Conservation (phyloP, 352 stramenopile species). For the Pythium aquatile region DNA sequence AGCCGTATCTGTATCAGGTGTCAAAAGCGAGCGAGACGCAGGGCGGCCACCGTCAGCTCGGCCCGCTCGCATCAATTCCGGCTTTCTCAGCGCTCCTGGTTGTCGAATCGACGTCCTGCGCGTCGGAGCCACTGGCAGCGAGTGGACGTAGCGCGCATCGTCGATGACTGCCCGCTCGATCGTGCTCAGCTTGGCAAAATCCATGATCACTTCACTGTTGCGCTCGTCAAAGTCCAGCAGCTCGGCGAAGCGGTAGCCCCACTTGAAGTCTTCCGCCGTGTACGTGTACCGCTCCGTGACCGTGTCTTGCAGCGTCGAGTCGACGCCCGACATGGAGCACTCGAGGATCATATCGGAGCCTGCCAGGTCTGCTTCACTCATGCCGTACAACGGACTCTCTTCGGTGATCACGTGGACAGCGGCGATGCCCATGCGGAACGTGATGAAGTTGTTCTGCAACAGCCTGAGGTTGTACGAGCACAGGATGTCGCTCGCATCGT, state of each 20-base stretch:
- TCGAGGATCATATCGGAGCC: constrained; percentile 77
- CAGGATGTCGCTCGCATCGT: constrained; percentile 28
- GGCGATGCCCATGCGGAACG: constrained; percentile 79
- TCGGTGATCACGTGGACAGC: constrained; percentile 80
- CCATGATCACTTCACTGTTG: constrained; percentile 69
- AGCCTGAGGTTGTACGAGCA: constrained; percentile 80
- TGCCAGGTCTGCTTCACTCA: constrained; percentile 55
- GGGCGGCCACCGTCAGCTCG: not conserved
- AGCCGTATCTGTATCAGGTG: not conserved
- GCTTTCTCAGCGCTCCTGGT: constrained; percentile 16
- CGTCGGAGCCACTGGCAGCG: constrained; percentile 7
- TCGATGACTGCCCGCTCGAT: constrained; percentile 61
- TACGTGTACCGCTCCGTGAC: constrained; percentile 82
- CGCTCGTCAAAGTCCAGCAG: constrained; percentile 70
- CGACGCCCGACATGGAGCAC: constrained; percentile 71
- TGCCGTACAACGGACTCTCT: constrained; percentile 58
- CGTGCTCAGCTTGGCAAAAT: constrained; percentile 73
- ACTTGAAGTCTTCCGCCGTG: constrained; percentile 58
- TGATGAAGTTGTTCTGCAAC: constrained; percentile 84
- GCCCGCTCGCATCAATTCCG: constrained; percentile 12
- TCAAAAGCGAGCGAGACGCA: not conserved
- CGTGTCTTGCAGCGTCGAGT: constrained; percentile 82
- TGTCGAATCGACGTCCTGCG: constrained; percentile 20
- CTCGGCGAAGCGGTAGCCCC: constrained; percentile 72
- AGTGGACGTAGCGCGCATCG: constrained; percentile 40